Conservation (phyloP, 2,329 filamentous ascomycete species). For the Fusarium anguioides region DNA sequence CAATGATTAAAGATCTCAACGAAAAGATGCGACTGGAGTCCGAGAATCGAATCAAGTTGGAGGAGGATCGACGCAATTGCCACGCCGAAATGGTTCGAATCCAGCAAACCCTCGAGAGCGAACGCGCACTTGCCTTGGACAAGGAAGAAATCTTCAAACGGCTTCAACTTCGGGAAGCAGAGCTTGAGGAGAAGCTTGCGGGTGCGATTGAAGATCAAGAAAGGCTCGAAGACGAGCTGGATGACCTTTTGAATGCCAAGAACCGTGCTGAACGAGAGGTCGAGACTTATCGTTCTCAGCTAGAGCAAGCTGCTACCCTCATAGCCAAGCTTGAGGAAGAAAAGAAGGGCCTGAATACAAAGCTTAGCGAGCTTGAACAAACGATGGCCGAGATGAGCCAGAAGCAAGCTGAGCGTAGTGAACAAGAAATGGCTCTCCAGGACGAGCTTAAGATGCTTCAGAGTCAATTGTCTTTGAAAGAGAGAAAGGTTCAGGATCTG, state of each 20-base stretch:
- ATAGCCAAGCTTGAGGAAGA: constrained; percentile 89
- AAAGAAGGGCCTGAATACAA: constrained; percentile 77
- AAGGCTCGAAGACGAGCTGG: constrained; percentile 90
- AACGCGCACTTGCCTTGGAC: constrained; percentile 92
- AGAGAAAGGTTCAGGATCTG: constrained; percentile 88
- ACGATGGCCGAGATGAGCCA: constrained; percentile 77
- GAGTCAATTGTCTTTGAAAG: constrained; percentile 88
- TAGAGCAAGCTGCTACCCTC: constrained; percentile 90
- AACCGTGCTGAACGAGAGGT: constrained; percentile 88
- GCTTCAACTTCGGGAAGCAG: constrained; percentile 89
- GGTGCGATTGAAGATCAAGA: constrained; percentile 96
- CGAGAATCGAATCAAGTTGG: constrained; percentile 79
- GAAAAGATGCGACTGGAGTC: constrained; percentile 83
- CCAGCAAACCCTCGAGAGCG: constrained; percentile 94
- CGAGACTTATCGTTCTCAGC: constrained; percentile 79
- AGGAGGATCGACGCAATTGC: constrained; percentile 89
- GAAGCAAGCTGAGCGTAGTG: constrained; percentile 77
- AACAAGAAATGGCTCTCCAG: constrained; percentile 79
- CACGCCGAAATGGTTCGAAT: constrained; percentile 89
- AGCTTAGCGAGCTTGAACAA: constrained; percentile 75
- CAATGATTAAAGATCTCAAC: constrained; percentile 89
- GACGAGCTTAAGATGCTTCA: constrained; percentile 92
- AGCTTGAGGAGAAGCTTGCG: constrained; percentile 91
- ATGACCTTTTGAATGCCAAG: constrained; percentile 88
- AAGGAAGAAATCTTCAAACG: constrained; percentile 99